A percentile compares a stretch with the other conserved stretches of the same genome.
These are phyloP conservation scores for Fusarium paranaense DNA, from an alignment of 2,329 filamentous ascomycete genomes.

Conservation along the genomic window DNA sequence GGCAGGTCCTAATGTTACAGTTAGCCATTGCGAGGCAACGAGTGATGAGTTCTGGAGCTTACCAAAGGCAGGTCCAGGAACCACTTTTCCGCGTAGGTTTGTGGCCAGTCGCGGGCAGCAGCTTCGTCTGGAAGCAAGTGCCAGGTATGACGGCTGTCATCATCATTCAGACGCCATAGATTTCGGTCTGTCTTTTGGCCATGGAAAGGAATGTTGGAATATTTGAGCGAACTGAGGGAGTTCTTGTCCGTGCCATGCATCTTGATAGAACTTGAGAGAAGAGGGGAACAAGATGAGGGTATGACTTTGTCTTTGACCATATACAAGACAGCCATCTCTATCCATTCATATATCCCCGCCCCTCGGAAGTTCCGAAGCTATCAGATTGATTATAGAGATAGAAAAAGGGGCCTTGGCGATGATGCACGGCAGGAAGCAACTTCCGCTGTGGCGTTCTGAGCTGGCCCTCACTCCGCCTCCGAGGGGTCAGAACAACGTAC, in stretches of 20 bases:
- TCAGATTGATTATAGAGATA: background rate
- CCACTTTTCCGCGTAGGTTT: conserved; percentile 88
- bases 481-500: too few species aligned
- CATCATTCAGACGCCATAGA: conserved; percentile 85
- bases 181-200: background rate
- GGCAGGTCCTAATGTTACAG: conserved; percentile 72
- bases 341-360: background rate
- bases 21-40: background rate
- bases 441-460: background rate
- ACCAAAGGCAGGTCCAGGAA: conserved; percentile 83
- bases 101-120: conserved; percentile 80
- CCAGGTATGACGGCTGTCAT: conserved; percentile 90
- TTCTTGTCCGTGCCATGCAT: background rate
- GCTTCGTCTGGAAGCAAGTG: conserved; percentile 83
- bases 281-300: background rate
- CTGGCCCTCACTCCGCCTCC: background rate
- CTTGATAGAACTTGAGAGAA: background rate
- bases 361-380: background rate
- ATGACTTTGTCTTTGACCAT: background rate
- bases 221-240: background rate
- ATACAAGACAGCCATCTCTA: background rate
- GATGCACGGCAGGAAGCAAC: background rate
- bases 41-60: conserved; percentile 26
- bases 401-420: background rate
- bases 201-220: background rate